Percentiles rank a stretch among this genome's conserved stretches.
These are phyloP conservation scores for Lycium barbarum DNA, from an alignment of 257 asterid species.

Conservation along the genomic window DNA sequence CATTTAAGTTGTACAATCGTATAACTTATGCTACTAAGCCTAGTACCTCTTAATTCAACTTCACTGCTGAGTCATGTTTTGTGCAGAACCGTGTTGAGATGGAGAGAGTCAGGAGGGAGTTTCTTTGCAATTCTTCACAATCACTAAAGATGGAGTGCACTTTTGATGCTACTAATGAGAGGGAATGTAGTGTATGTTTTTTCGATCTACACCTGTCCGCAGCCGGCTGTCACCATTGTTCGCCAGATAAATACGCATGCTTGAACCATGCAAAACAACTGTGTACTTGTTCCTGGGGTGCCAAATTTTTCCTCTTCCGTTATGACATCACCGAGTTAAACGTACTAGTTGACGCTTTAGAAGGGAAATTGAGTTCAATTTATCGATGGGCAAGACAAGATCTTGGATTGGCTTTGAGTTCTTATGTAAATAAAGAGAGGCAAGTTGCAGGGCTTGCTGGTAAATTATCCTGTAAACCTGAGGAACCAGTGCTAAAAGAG, in stretches of 20 bases:
- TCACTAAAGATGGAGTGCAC: slow-evolving; percentile 94
- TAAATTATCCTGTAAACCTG: slow-evolving; percentile 49
- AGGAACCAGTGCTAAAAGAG: slow-evolving; percentile 51
- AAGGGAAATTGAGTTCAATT: slow-evolving; percentile 93
- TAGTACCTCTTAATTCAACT: slow-evolving; percentile 12
- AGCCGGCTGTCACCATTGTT: slow-evolving; percentile 97
- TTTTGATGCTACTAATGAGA: slow-evolving; percentile 88
- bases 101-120: slow-evolving; percentile 82
- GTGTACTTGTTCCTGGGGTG: slow-evolving; percentile 95
- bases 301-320: slow-evolving; percentile 92
- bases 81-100: slow-evolving; percentile 80
- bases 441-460: slow-evolving; percentile 49
- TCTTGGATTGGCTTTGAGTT: slow-evolving; percentile 91
- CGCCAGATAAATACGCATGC: slow-evolving; percentile 96
- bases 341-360: slow-evolving; percentile 93
- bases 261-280: slow-evolving; percentile 92
- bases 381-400: slow-evolving; percentile 98
- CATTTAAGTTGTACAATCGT: slow-evolving; percentile 8
- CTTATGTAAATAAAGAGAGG: slow-evolving; percentile 72
- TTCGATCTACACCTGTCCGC: slow-evolving; percentile 98
- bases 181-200: slow-evolving; percentile 92
- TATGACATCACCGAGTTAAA: slow-evolving; percentile 79
- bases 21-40: neutral
- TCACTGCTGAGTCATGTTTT: slow-evolving; percentile 36
- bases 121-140: slow-evolving; percentile 79